Evolutionary conservation across 352 stramenopile species (phyloP), one percentile per base, ranked within the genome.

Genomic region (Thalassiosira mediterranea): DNA sequence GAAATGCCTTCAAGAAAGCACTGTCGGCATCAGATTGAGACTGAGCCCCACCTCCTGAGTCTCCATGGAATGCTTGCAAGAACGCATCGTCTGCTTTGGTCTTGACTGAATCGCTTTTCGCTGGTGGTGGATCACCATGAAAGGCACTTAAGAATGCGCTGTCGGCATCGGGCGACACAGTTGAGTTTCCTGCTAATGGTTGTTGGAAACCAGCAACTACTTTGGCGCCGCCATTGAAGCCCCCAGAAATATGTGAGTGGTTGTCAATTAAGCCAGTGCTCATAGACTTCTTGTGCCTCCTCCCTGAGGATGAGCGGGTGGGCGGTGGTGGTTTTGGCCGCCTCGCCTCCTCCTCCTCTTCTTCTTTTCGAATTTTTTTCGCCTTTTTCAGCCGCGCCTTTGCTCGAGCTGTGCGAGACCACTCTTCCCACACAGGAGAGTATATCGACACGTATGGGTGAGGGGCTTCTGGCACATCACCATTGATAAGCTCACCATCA

Each of bases 401-500:
- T 2, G 65, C 67, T 1, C 80, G 67, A 64, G 70, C 65, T 8
- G n/a, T 63, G 8, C 69, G 64, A 34, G 56, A 52, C 34, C 52
- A 75, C 28, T 89, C 63, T 28, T 73, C 78, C 71, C 71, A 89
- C 17, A 90, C 72, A 5, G 84, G 78, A 40, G 81, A 70, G 70
- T 85, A 89, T 1, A 84, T 63, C 21, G 73, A 81, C 48, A 84
- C 58, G 48, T 84, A 83, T 19, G 73, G 74, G 56, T 84, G 74
- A 19, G 65, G 69, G 4, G 81, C 58, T 61, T 71, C 75, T 0
- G 66, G 34, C 23, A 52, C 37, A 4, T 40, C 38, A 19, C 64
- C 68, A 34, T 57, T 32, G 25, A 56, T 11, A 49, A n/a, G 11
- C 64, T 60, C 25, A 4, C 13, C 26, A 15, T 79, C 61, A 31